These are phyloP conservation scores for Adansonia grandidieri DNA, from an alignment of 441 rosid species.

Conservation along the genomic window DNA sequence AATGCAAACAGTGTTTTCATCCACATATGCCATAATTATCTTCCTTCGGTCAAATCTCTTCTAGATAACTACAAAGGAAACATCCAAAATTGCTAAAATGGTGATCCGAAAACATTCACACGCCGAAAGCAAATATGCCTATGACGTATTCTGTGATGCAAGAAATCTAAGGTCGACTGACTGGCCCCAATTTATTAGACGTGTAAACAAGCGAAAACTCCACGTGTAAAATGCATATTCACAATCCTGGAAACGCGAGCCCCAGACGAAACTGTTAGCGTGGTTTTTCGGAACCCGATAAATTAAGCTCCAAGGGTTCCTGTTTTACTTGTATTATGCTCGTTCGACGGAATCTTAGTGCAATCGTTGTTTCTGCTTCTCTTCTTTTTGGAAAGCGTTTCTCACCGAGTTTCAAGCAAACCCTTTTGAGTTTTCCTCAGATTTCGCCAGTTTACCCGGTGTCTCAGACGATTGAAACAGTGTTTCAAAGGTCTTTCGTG, in stretches of 20 bases:
- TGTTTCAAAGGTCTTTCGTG: slow-evolving; percentile 30
- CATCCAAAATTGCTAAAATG: background rate
- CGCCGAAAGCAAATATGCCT: background rate
- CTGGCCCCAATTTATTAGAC: background rate
- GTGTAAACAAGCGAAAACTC: slow-evolving; percentile 12
- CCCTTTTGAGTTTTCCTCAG: slow-evolving; percentile 25
- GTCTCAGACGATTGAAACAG: slow-evolving; percentile 34
- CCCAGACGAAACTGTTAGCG: background rate
- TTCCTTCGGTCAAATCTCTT: background rate
- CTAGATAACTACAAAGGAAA: slow-evolving; percentile 1
- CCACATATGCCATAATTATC: background rate
- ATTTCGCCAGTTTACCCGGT: slow-evolving; percentile 31
- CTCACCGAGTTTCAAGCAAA: slow-evolving; percentile 31
- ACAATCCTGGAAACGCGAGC: background rate
- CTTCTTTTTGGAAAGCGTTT: slow-evolving; percentile 21
- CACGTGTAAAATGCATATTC: slow-evolving; percentile 33
- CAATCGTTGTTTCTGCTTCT: slow-evolving; percentile 29
- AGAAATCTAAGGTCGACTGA: background rate
- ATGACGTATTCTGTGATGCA: slow-evolving; percentile 15
- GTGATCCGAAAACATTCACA: background rate
- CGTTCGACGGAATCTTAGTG: slow-evolving; percentile 27
- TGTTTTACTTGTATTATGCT: slow-evolving; percentile 1
- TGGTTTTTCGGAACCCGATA: background rate
- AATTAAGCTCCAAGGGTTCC: background rate
- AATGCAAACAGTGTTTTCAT: background rate